phyloP scores from a whole-genome alignment of 2,329 filamentous ascomycete species.

The Exophiala viscosa region DNA sequence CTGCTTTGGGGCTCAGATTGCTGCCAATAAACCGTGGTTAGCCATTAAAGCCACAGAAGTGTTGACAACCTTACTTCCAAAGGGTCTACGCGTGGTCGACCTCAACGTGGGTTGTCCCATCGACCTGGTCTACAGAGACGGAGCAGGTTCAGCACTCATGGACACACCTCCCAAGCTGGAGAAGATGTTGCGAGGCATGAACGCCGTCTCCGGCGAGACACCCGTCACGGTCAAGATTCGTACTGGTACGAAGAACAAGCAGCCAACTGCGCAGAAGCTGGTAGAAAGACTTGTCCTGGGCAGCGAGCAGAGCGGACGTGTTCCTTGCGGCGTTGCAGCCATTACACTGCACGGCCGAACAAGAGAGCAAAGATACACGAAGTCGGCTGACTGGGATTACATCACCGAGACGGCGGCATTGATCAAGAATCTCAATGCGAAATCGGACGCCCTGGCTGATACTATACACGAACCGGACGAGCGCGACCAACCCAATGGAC shows the following conservation, averaged over 20 bases:
- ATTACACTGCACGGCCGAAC: conserved; percentile 92
- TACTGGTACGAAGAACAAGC: conserved; percentile 77
- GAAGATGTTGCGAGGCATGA: conserved; percentile 95
- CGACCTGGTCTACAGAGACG: conserved; percentile 83
- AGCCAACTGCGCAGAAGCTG: conserved; percentile 74
- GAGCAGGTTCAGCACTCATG: conserved; percentile 87
- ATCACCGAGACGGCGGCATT: conserved; percentile 85
- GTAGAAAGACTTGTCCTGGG: conserved; percentile 81
- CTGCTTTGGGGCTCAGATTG: conserved; percentile 88
- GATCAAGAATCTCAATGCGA: conserved; percentile 72
- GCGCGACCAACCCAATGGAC: conserved; percentile 63
- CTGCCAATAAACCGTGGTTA: conserved; percentile 86
- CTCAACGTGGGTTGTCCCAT: conserved; percentile 97
- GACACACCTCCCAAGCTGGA: conserved; percentile 84
- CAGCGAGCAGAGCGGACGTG: conserved; percentile 39
- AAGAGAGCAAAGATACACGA: conserved; percentile 90
- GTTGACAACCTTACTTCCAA: conserved; percentile 68
- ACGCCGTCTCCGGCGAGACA: conserved; percentile 80
- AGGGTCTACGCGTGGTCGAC: conserved; percentile 79
- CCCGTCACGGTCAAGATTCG: conserved; percentile 94
- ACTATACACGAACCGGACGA: conserved; percentile 74
- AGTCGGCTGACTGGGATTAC: conserved; percentile 89
- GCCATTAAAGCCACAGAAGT: conserved; percentile 85
- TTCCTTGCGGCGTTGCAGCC: conserved; percentile 85
- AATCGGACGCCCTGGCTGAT: conserved; percentile 65